These are phyloP conservation scores for Rhinocladiella similis DNA, from an alignment of 2,329 filamentous ascomycete genomes.

Conservation along the genomic window DNA sequence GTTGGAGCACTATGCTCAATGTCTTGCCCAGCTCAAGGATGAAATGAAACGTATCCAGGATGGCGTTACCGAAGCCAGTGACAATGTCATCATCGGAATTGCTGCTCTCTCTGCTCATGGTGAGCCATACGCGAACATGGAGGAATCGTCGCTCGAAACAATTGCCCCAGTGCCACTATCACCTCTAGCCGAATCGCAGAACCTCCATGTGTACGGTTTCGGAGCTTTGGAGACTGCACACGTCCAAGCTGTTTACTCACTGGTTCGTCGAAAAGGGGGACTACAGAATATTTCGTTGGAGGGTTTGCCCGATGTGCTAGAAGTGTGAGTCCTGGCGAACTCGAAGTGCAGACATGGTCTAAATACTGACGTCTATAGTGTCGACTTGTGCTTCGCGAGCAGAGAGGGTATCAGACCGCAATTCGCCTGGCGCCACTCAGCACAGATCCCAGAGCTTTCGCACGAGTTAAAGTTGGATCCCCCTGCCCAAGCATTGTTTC, in stretches of 20 bases:
- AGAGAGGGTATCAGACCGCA: neutral
- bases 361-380: neutral
- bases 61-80: neutral
- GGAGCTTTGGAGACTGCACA: neutral
- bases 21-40: neutral
- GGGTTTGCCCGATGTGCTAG: slow-evolving; percentile 2
- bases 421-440: neutral
- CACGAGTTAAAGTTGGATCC: neutral
- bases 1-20: slow-evolving; percentile 4
- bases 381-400: slow-evolving; percentile 6
- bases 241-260: neutral
- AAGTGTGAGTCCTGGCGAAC: neutral
- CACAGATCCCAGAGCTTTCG: neutral
- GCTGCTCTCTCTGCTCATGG: slow-evolving; percentile 6
- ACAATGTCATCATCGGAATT: slow-evolving; percentile 5
- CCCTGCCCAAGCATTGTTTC: neutral
- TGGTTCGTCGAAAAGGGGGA: neutral
- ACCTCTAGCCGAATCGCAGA: slow-evolving; percentile 6
- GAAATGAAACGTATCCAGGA: slow-evolving; percentile 3
- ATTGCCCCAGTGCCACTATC: neutral
- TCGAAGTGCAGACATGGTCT: no score
- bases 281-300: neutral
- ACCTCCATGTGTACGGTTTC: slow-evolving; percentile 3
- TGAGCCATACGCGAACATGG: neutral
- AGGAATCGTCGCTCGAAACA: neutral